These are phyloP conservation scores for Neurospora hispaniola DNA, from an alignment of 495 filamentous ascomycete species.

Conservation along the genomic window DNA sequence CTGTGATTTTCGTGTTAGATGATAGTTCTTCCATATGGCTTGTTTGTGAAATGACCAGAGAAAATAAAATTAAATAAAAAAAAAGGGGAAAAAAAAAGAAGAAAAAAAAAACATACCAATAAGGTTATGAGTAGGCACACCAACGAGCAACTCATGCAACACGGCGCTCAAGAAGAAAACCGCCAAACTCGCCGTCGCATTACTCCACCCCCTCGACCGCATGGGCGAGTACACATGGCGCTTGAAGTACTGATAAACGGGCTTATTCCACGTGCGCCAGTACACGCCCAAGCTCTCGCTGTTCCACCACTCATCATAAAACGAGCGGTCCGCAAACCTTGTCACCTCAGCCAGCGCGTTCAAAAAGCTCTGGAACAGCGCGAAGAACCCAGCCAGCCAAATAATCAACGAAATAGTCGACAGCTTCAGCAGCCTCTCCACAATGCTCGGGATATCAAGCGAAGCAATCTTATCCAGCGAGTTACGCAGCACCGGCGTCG, in stretches of 20 bases:
- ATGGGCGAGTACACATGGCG: conserved; percentile 83
- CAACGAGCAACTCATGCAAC: conserved; percentile 86
- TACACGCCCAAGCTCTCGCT: conserved; percentile 73
- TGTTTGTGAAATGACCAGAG: not conserved
- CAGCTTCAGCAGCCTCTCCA: conserved; percentile 87
- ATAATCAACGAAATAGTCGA: conserved; percentile 88
- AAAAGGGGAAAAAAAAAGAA: not conserved
- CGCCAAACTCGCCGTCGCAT: conserved; percentile 52
- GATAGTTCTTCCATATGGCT: not conserved
- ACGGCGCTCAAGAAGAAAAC: conserved; percentile 83
- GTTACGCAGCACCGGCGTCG: conserved; percentile 77
- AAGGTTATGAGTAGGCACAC: conserved; percentile 90
- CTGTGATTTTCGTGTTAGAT: conserved; percentile 27
- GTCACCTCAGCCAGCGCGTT: conserved; percentile 89
- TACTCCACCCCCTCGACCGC: conserved; percentile 67
- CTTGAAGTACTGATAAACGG: conserved; percentile 92
- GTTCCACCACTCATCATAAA: conserved; percentile 98
- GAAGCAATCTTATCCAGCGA: conserved; percentile 73
- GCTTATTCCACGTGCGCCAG: conserved; percentile 96
- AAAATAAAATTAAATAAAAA: not conserved
- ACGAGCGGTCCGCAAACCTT: conserved; percentile 82
- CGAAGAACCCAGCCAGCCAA: conserved; percentile 96
- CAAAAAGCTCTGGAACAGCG: conserved; percentile 78
- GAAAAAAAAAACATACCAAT: conserved; percentile 47
- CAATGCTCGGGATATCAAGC: conserved; percentile 70